Evolutionary conservation across 2,329 filamentous ascomycete genomes (phyloP).

Genomic region (Aspergillus transmontanensis): DNA sequence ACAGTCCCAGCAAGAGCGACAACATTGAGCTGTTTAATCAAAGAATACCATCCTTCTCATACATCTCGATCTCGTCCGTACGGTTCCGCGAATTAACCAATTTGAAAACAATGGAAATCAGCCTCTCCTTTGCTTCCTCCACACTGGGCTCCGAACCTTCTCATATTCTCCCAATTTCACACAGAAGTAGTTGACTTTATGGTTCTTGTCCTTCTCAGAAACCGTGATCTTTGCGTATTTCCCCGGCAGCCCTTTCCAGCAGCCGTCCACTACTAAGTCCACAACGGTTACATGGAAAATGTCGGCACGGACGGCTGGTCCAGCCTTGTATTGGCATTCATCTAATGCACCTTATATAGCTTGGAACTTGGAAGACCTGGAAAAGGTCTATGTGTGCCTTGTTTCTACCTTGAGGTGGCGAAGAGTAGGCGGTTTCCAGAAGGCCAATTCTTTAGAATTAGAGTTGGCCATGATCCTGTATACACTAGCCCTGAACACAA

Average conservation of each 20-base stretch:
- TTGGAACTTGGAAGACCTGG: background rate
- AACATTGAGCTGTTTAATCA: no score
- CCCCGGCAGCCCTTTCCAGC: no score
- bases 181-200: background rate
- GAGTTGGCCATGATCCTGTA: background rate
- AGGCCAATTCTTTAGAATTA: background rate
- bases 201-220: no score
- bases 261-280: no score
- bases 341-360: background rate
- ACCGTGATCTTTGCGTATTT: no score
- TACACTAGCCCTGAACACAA: background rate
- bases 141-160: background rate
- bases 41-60: no score
- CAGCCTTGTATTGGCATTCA: background rate
- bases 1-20: no score
- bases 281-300: background rate
- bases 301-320: background rate
- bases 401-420: background rate
- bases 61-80: no score
- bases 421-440: background rate
- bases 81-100: no score
- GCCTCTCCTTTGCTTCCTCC: background rate
- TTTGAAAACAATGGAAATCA: no score
- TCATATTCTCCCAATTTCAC: background rate
- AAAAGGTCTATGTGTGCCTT: background rate